A percentile compares a stretch with the other conserved stretches of the same genome.
Evolutionary conservation across 1,284 basidiomycete species (phyloP).

Genomic region (Takashimella tepidaria): DNA sequence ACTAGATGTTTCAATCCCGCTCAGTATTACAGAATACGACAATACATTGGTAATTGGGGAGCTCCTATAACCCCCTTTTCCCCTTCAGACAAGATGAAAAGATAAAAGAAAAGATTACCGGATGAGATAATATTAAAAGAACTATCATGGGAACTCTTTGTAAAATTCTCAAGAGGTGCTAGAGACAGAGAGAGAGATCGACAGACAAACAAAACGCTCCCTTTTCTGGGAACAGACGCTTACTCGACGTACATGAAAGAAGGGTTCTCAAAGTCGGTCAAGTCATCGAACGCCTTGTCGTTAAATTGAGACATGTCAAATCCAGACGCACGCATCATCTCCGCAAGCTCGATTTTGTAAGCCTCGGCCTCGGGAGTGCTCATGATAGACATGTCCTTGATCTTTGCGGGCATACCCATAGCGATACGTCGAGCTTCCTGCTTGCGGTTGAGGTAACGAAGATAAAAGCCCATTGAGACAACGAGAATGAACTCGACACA

Average conservation of each 20-base stretch:
- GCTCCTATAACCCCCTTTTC: neutral
- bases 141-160: too few species aligned
- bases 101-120: too few species aligned
- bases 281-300: conserved; percentile 18
- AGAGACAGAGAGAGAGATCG: too few species aligned
- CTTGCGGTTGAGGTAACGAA: conserved; percentile 31
- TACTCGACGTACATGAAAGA: conserved; percentile 7
- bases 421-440: conserved; percentile 37
- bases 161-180: too few species aligned
- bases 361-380: conserved; percentile 21
- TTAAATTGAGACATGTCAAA: conserved; percentile 17
- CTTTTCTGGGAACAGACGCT: too few species aligned
- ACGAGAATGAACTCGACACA: conserved; percentile 30
- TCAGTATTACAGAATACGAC: neutral
- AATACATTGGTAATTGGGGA: neutral
- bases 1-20: too few species aligned
- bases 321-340: conserved; percentile 14
- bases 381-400: conserved; percentile 43
- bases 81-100: neutral
- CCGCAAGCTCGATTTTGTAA: conserved; percentile 24
- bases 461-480: conserved; percentile 39
- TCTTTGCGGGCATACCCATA: conserved; percentile 32
- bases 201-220: too few species aligned
- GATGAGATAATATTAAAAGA: too few species aligned
- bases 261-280: conserved; percentile 9